Percentiles rank a stretch among this genome's conserved stretches.
These are phyloP conservation scores for Trichophyton equinum DNA, from an alignment of 2,329 filamentous ascomycete genomes.

Conservation along the genomic window DNA sequence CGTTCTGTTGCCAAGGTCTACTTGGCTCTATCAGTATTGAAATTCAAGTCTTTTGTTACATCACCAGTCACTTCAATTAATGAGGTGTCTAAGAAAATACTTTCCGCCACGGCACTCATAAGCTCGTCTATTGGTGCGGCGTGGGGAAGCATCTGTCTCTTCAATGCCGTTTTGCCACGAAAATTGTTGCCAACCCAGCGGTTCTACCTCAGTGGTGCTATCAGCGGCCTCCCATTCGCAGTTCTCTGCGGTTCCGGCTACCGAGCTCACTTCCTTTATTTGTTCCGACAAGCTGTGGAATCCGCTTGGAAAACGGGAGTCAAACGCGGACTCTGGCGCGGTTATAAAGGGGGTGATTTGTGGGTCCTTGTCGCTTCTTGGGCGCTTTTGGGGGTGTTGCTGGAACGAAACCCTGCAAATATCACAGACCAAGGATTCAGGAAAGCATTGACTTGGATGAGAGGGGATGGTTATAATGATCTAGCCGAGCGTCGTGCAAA, in stretches of 20 bases:
- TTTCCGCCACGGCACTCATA: constrained; percentile 64
- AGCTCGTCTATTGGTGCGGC: constrained; percentile 73
- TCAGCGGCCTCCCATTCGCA: constrained; percentile 69
- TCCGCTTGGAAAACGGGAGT: constrained; percentile 86
- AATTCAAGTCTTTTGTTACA: constrained; percentile 55
- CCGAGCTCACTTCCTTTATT: constrained; percentile 53
- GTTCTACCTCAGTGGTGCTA: constrained; percentile 78
- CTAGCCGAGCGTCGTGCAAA: constrained; percentile 41
- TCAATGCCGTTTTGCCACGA: constrained; percentile 66
- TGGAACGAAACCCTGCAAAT: constrained; percentile 57
- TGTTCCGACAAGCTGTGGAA: constrained; percentile 64
- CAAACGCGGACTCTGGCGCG: constrained; percentile 79
- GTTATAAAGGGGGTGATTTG: constrained; percentile 70
- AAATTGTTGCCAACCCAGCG: constrained; percentile 65
- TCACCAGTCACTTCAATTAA: constrained; percentile 57
- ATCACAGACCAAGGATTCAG: constrained; percentile 55
- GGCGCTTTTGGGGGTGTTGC: constrained; percentile 63
- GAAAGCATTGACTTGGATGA: constrained; percentile 60
- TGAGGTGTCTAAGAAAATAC: constrained; percentile 52
- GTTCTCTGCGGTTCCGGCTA: constrained; percentile 51
- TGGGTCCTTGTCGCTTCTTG: constrained; percentile 69
- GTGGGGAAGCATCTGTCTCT: constrained; percentile 83
- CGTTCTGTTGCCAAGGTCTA: constrained; percentile 61
- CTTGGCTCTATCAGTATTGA: constrained; percentile 52
- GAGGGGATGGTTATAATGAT: constrained; percentile 65